These are phyloP conservation scores for Tremellales sp. DNA, from an alignment of 1,284 basidiomycete species.

Conservation along the genomic window DNA sequence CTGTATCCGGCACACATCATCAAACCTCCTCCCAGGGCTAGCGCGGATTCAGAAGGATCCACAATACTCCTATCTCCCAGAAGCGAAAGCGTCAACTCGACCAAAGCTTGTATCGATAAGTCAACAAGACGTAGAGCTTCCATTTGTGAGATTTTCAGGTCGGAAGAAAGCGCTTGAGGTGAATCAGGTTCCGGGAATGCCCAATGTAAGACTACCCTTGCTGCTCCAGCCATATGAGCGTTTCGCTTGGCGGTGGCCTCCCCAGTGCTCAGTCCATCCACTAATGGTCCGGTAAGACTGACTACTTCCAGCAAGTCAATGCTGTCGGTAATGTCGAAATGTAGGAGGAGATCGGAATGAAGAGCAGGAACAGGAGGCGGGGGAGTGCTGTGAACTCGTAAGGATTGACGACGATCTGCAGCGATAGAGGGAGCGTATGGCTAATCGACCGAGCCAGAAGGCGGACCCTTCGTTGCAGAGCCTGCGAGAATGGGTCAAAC, in stretches of 20 bases:
- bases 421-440: slow-evolving; percentile 33
- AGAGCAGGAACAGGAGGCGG: slow-evolving; percentile 23
- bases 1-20: slow-evolving; percentile 37
- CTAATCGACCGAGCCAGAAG: slow-evolving; percentile 41
- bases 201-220: slow-evolving; percentile 34
- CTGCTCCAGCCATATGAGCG: slow-evolving; percentile 38
- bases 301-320: slow-evolving; percentile 35
- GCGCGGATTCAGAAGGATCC: slow-evolving; percentile 21
- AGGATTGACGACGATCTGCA: slow-evolving; percentile 31
- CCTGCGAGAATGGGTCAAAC: slow-evolving; percentile 8
- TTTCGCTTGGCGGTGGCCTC: slow-evolving; percentile 36
- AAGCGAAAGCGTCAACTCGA: slow-evolving; percentile 29
- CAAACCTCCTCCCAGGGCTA: slow-evolving; percentile 40
- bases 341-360: slow-evolving; percentile 33
- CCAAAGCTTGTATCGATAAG: slow-evolving; percentile 22
- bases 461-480: slow-evolving; percentile 44
- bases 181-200: slow-evolving; percentile 36
- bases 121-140: slow-evolving; percentile 28
- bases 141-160: slow-evolving; percentile 3
- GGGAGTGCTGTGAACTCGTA: slow-evolving; percentile 22
- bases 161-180: slow-evolving; percentile 7
- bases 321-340: slow-evolving; percentile 35
- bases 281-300: slow-evolving; percentile 26
- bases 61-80: slow-evolving; percentile 36
- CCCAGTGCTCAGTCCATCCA: slow-evolving; percentile 24